phyloP scores from a whole-genome alignment of 345 rosid genomes.

The Acer campestre region DNA sequence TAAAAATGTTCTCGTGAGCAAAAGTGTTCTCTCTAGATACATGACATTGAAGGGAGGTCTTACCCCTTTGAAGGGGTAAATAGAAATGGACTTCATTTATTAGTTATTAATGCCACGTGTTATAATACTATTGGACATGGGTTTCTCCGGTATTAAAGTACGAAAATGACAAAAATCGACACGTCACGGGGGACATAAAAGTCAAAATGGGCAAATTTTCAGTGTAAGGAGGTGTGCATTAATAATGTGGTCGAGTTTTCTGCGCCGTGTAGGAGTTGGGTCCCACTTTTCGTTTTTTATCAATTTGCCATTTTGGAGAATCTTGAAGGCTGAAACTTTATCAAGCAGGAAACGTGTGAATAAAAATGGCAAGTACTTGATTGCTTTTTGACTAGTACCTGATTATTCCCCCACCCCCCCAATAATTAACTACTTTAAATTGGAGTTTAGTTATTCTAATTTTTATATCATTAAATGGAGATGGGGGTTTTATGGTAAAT shows the following conservation, averaged over 20 bases:
- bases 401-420: neutral
- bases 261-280: neutral
- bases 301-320: neutral
- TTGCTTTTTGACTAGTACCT: neutral
- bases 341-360: neutral
- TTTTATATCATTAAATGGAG: neutral
- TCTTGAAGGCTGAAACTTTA: neutral
- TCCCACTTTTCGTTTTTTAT: neutral
- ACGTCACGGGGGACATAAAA: too few species aligned
- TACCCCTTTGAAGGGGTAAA: too few species aligned
- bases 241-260: neutral
- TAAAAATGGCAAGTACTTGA: neutral
- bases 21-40: too few species aligned
- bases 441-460: neutral
- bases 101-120: too few species aligned
- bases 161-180: too few species aligned
- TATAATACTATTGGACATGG: too few species aligned
- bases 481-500: neutral
- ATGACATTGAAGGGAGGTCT: too few species aligned
- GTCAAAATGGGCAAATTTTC: too few species aligned
- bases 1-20: too few species aligned
- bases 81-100: too few species aligned
- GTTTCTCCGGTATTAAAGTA: too few species aligned
- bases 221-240: neutral
- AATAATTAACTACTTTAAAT: too few species aligned